These are phyloP conservation scores for Elaeis guineensis DNA, from an alignment of 176 grass and related monocot species.

Conservation along the genomic window DNA sequence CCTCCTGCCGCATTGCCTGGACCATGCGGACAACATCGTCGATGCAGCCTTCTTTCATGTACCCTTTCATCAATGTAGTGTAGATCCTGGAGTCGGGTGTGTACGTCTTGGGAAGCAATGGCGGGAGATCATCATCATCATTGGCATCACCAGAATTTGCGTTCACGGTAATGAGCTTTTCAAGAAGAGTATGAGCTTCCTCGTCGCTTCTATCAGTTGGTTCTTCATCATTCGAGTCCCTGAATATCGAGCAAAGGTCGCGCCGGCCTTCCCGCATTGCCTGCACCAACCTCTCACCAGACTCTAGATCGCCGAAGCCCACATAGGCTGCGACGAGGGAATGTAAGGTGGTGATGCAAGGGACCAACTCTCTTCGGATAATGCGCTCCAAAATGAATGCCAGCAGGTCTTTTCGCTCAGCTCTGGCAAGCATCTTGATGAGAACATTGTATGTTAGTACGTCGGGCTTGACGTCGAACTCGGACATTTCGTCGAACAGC, in stretches of 20 bases:
- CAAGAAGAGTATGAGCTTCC: no score
- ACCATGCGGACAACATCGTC: slow-evolving; percentile 60
- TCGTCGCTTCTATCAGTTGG: no score
- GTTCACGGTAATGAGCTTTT: slow-evolving; percentile 1
- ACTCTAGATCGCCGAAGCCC: no score
- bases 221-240: no score
- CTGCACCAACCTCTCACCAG: no score
- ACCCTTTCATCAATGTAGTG: slow-evolving; percentile 91
- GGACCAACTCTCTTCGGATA: slow-evolving; percentile 30
- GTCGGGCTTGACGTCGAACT: slow-evolving; percentile 30
- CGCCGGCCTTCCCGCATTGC: no score
- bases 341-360: no score
- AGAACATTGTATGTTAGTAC: slow-evolving; percentile 71
- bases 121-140: not conserved
- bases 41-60: slow-evolving; percentile 71
- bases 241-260: no score
- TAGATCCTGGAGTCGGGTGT: no score
- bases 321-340: no score
- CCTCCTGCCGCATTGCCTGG: slow-evolving; percentile 55
- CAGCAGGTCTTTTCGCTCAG: slow-evolving; percentile 52
- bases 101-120: slow-evolving; percentile 40
- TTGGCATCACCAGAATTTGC: not conserved
- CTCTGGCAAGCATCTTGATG: slow-evolving; percentile 77
- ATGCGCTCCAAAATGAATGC: slow-evolving; percentile 34
- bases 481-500: slow-evolving; percentile 59